Conservation (phyloP, 2,329 filamentous ascomycete species). For the Lachnellula suecica region DNA sequence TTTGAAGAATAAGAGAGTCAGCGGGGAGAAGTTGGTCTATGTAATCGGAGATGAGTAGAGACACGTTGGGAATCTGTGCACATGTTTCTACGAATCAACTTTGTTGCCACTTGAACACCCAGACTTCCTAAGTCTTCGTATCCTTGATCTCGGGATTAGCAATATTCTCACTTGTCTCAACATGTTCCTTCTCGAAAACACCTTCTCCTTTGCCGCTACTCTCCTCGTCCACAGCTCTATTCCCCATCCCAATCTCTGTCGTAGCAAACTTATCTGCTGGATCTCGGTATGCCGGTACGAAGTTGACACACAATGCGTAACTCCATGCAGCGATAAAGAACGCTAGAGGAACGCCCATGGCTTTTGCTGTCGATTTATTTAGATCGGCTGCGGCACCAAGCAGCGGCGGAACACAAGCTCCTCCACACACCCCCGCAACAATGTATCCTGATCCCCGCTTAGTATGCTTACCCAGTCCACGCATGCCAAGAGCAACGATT, state of each 20-base stretch:
- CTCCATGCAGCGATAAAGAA: conserved; percentile 47
- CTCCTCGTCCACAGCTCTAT: conserved; percentile 8
- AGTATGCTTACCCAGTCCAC: conserved; percentile 72
- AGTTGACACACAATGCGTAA: conserved; percentile 43
- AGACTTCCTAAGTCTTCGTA: neutral
- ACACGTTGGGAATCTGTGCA: no score
- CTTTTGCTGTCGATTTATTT: conserved; percentile 13
- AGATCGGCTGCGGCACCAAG: conserved; percentile 64
- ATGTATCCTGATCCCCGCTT: conserved; percentile 75
- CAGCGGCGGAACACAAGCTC: conserved; percentile 71
- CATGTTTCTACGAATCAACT: neutral
- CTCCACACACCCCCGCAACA: conserved; percentile 70
- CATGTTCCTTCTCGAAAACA: conserved; percentile 11
- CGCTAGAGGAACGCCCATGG: conserved; percentile 45
- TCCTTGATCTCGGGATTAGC: neutral
- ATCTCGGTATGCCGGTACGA: conserved; percentile 25
- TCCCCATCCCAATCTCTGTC: conserved; percentile 13
- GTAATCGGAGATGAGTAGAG: conserved; percentile 3
- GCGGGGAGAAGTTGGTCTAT: conserved; percentile 42
- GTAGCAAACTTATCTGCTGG: conserved; percentile 19
- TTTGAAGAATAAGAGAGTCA: conserved; percentile 27
- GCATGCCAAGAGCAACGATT: conserved; percentile 77
- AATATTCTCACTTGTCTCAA: neutral
- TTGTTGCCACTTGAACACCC: no score
- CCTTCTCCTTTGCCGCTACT: conserved; percentile 7